phyloP scores from a whole-genome alignment of 2,329 filamentous ascomycete species.

The Rhynchosporium graminicola region DNA sequence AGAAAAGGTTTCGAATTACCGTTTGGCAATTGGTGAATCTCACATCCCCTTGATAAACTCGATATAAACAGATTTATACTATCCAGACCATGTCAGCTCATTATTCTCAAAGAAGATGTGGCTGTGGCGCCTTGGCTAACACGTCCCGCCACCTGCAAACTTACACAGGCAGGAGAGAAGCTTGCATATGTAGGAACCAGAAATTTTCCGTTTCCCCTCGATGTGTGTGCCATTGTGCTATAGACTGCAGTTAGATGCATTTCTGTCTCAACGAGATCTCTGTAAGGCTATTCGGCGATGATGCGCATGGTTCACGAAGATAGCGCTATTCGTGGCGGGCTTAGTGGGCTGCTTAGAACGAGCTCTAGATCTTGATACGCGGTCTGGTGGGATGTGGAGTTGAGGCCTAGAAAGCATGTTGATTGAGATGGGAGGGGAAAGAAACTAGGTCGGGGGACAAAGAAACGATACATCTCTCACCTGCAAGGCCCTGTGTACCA shows the following conservation, averaged over 20 bases:
- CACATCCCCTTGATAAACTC: too few species aligned
- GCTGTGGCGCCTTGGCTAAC: neutral
- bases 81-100: neutral
- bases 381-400: neutral
- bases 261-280: too few species aligned
- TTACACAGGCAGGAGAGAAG: neutral
- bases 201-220: neutral
- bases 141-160: neutral
- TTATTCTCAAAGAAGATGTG: neutral
- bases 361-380: neutral
- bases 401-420: neutral
- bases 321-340: neutral
- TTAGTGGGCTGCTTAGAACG: too few species aligned
- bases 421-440: neutral
- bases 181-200: constrained; percentile 6
- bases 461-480: neutral
- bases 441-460: neutral
- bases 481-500: neutral
- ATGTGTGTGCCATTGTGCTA: neutral
- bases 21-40: too few species aligned
- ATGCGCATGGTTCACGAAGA: neutral
- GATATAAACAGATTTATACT: too few species aligned
- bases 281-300: too few species aligned
- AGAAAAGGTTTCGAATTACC: too few species aligned
- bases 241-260: too few species aligned